Base-by-base conservation (phyloP, 1,284 basidiomycete species). In the Rugosomyces carneus region DNA sequence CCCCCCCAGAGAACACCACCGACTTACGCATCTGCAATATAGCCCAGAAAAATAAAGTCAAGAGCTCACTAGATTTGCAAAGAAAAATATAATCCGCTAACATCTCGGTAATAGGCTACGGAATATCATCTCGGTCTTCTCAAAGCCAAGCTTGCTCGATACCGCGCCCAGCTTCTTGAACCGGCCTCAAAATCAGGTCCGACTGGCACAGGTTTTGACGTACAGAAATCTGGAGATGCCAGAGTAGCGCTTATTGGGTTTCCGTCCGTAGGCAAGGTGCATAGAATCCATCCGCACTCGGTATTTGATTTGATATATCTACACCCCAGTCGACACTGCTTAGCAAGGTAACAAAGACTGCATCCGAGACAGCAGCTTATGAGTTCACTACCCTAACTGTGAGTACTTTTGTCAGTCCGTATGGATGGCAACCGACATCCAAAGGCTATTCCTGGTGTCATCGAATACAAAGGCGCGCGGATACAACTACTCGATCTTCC, bases 401-500 rank as follows among this genome's bases (percentile, higher is more conserved):
- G 59, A 53, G 44, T 36, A 5, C 42, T 53, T 46, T 15, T n/a
- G 23, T 45, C 45, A 19, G 11, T 13, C 20, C 34, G 27, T 16
- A 11, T 26, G 13, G 47, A 19, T 39, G 5, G 38, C 40, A 32
- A 31, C 23, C 24, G 20, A 24, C 31, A 9, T 51, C 32, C 26
- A 20, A 43, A 90, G 80, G 93, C 93, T 5, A 96, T 97, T 54
- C 93, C 93, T 34, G 93, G 93, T 49, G 95, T 94, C 16, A 79
- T 96, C 18, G 93, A 96, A 60, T 88, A 96, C 60, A 83, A 94
- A 62, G 93, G 93, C 21, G 92, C 93, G 10, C 78, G 90, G 37
- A 93, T 96, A 48, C 93, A 97, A 61, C 75, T 99, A 38, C 78
- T 97, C 21, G 95, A 99, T 80, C 69, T 99, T 46, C 95, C 95